phyloP scores from a whole-genome alignment of 495 filamentous ascomycete genomes.

The Podospora pseudocomata region DNA sequence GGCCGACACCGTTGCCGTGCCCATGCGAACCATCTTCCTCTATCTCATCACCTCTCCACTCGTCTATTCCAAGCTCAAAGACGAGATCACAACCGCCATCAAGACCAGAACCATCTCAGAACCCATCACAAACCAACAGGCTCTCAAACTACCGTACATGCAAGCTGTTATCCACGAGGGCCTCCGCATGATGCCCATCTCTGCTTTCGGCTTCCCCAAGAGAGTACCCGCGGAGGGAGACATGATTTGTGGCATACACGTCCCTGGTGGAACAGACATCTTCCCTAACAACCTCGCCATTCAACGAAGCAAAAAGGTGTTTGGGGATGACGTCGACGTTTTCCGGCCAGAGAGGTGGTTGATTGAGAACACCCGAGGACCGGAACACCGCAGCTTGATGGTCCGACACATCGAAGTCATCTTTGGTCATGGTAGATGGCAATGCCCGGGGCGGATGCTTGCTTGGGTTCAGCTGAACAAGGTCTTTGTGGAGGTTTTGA shows the following conservation, averaged over 20 bases:
- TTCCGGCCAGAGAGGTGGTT: background rate
- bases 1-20: background rate
- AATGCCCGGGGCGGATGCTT: background rate
- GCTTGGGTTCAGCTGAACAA: constrained; percentile 1
- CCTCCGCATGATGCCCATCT: background rate
- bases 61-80: background rate
- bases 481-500: constrained; percentile 3
- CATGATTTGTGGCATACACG: background rate
- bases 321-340: background rate
- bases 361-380: too few species aligned
- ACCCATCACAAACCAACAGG: background rate
- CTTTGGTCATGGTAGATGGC: background rate
- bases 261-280: background rate
- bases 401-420: background rate
- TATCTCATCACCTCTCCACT: background rate
- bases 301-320: background rate
- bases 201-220: background rate
- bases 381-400: background rate
- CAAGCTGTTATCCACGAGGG: background rate
- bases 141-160: background rate
- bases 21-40: background rate
- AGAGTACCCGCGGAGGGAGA: background rate
- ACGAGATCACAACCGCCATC: background rate
- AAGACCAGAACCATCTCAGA: background rate
- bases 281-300: background rate